A percentile compares a stretch with the other conserved stretches of the same genome.
These are phyloP conservation scores for Chara braunii DNA, from an alignment of 139 green algal species.

Conservation along the genomic window DNA sequence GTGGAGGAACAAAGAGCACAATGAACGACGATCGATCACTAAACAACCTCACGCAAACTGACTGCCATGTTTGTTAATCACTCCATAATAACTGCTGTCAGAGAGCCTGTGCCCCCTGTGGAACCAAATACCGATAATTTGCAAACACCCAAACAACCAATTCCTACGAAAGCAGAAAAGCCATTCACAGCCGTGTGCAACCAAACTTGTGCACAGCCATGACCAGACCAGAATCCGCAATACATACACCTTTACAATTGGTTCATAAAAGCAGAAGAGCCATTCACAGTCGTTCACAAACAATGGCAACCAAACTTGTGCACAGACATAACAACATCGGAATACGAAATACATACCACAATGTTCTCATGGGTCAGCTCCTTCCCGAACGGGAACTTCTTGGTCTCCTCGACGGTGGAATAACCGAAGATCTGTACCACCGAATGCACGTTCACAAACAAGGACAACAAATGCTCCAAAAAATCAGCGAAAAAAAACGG, in stretches of 20 bases:
- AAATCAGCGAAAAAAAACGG: too few species aligned
- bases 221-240: not conserved
- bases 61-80: not conserved
- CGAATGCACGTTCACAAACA: too few species aligned
- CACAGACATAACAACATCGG: not conserved
- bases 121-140: slow-evolving; percentile 14
- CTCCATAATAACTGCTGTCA: slow-evolving; percentile 11
- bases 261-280: not conserved
- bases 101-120: not conserved
- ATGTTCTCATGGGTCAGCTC: slow-evolving; percentile 4
- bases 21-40: too few species aligned
- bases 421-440: not conserved
- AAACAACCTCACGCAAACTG: too few species aligned
- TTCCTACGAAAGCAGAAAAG: not conserved
- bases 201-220: not conserved
- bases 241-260: not conserved
- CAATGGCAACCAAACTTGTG: not conserved
- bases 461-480: too few species aligned
- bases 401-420: not conserved
- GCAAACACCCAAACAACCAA: not conserved
- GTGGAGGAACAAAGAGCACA: slow-evolving; percentile 6
- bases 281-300: not conserved
- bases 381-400: slow-evolving; percentile 5
- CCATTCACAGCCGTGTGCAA: not conserved
- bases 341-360: not conserved